Percentiles rank a stretch among this genome's conserved stretches.
Evolutionary conservation across 1,284 basidiomycete genomes (phyloP).

Genomic region (Cryptococcus sp.): DNA sequence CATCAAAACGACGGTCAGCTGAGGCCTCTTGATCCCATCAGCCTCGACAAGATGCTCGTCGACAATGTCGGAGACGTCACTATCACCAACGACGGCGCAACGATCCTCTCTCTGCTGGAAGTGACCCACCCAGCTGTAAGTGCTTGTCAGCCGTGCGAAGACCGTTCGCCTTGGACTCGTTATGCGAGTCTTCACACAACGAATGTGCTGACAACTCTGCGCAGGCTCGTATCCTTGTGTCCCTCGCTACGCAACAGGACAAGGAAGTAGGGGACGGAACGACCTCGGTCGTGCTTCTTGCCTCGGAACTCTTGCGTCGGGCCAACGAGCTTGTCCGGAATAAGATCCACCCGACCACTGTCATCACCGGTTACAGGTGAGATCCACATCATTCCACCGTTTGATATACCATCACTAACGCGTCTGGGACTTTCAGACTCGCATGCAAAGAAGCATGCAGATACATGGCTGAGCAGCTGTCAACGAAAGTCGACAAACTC

Average conservation of each 20-base stretch:
- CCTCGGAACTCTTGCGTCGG: conserved; percentile 89
- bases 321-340: conserved; percentile 98
- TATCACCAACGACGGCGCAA: conserved; percentile 99
- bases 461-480: conserved; percentile 97
- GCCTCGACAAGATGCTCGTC: conserved; percentile 96
- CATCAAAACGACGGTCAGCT: conserved; percentile 5
- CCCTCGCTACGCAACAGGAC: conserved; percentile 98
- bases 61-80: conserved; percentile 99
- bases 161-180: too few species aligned
- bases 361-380: conserved; percentile 92
- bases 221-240: conserved; percentile 84
- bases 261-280: conserved; percentile 99
- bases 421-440: conserved; percentile 53
- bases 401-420: background rate
- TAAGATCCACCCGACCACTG: conserved; percentile 98
- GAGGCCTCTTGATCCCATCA: conserved; percentile 18
- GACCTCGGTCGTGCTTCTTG: conserved; percentile 96
- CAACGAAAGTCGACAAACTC: conserved; percentile 88
- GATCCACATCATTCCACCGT: conserved; percentile 5
- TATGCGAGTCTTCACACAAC: too few species aligned
- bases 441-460: conserved; percentile 97
- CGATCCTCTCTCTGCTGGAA: conserved; percentile 88
- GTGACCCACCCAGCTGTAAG: conserved; percentile 87
- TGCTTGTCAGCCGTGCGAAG: conserved; percentile 10
- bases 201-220: background rate